Base-by-base conservation (phyloP, 495 filamentous ascomycete genomes). In the Daldinia grandis region DNA sequence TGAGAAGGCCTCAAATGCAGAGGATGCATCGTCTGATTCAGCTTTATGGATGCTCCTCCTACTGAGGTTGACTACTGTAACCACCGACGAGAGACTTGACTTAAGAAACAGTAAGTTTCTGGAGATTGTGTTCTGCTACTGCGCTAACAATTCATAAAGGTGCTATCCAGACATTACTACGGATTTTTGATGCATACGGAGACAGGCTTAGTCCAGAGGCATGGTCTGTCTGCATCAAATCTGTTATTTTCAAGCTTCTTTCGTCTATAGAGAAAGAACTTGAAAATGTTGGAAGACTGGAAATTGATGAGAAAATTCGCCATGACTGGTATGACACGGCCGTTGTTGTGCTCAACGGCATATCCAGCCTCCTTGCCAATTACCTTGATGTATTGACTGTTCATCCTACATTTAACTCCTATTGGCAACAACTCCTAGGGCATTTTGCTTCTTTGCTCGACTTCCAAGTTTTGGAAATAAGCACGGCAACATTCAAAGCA, bases 111-210 rank as follows among this genome's bases (percentile, higher is more conserved):
- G 93, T 85, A 77, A 75, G 83, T 73, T 0, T 47, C 24, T 15
- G 7, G n/a, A 21, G 0, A 17, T 42, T 17, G 10, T n/a, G 1
- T 5, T 2, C 10, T 10, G 12, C 49, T 10, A 31, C 33, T 56
- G 10, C n/a, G 30, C 79, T 79, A 58, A 79, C 59, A 8, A 2
- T 0, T 33, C 54, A 54, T 30, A 5, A 56, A 87, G 84, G 85
- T 64, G 92, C 94, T 5, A 89, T 98, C 33, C 94, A 97, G 76
- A 97, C 94, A 0, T 80, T 98, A 15, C 86, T 98, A 60, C 86
- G 94, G 38, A 98, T 98, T 57, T 93, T 98, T 68, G 92, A 96
- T 79, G 93, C 92, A 4, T 93, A 94, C 64, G 94, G 92, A 28
- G 92, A 95, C 72, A 89, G 90, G 55, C 84, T 98, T 12, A 88